Base-by-base conservation (phyloP, 2,329 filamentous ascomycete genomes). In the Exophiala viscosa region DNA sequence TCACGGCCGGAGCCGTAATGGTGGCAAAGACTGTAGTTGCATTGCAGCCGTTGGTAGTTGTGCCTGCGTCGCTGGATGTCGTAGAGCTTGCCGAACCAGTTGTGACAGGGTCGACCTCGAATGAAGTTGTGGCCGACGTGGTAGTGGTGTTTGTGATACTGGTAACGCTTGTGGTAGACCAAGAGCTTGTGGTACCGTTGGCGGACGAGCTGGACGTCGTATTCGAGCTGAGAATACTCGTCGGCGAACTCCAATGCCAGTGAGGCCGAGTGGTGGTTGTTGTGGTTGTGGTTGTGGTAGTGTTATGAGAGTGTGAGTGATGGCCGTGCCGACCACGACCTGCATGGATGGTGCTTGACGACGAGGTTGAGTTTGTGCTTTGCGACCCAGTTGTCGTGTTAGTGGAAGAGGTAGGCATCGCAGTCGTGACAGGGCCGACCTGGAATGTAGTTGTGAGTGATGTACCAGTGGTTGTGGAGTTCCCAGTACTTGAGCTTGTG, bases 211-310 rank as follows among this genome's bases (percentile, higher is more conserved):
- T 8, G 18, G 32, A 11, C 39, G 17, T 15, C n/a, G 43, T 45
- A 20, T 33, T 42, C n/a, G 18, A 48, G 18, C 9, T 17, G 23
- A 35, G 6, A 18, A 5, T 38, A 17, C 18, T 48, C 15, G 31
- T 28, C 23, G 23, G 23, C 8, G 23, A 5, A 28, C 23, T 28
- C 8, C 23, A 5, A 28, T 28, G 23, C 8, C 23, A 5, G 23
- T 7, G 23, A 28, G 23, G 8, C 2, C 3, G 23, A 28, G 23
- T 28, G 5, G 23, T 2, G 23, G 23, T 28, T 28, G 40, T 42
- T 14, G 20, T 38, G n/a, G 43, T 15, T 20, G 53, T 39, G 41
- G 50, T 48, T 5, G 50, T 52, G 18, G 38, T 47, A 39, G 42
- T 17, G 33, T n/a, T n/a, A n/a, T n/a, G n/a, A n/a, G n/a, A n/a